Percentiles rank a stretch among this genome's conserved stretches.
phyloP scores from a whole-genome alignment of 164 flowering plant species.

The Nelumbo lutea region DNA sequence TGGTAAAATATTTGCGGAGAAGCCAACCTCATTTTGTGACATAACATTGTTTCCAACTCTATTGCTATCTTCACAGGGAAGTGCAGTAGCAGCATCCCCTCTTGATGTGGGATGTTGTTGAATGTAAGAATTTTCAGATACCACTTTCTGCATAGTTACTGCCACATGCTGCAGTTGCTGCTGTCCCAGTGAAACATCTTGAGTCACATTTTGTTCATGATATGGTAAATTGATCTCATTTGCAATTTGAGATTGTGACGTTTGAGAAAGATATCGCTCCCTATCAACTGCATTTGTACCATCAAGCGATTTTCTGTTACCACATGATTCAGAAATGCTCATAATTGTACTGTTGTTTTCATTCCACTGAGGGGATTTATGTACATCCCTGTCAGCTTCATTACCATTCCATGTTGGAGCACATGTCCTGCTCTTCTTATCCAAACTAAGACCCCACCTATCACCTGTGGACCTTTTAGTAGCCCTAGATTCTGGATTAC shows the following conservation, averaged over 20 bases:
- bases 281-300: constrained; percentile 3
- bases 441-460: constrained; percentile 19
- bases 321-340: constrained; percentile 14
- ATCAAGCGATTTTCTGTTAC: constrained; percentile 21
- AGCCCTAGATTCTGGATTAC: constrained; percentile 3
- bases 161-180: constrained; percentile 1
- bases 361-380: constrained; percentile 9
- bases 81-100: background rate
- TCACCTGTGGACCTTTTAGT: constrained; percentile 17
- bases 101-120: constrained; percentile 11
- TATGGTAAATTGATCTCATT: constrained; percentile 11
- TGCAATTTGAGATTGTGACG: constrained; percentile 15
- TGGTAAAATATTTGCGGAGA: background rate
- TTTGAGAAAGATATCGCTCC: constrained; percentile 11
- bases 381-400: constrained; percentile 13
- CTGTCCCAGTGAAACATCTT: constrained; percentile 14
- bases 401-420: constrained; percentile 11
- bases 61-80: constrained; percentile 7
- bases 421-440: constrained; percentile 10
- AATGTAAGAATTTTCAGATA: constrained; percentile 15
- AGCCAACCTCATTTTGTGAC: constrained; percentile 3
- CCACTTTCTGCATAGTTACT: constrained; percentile 3
- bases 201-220: constrained; percentile 9
- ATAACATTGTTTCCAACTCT: background rate
- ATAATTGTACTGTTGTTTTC: constrained; percentile 14